Percentiles rank a stretch among this genome's conserved stretches.
Evolutionary conservation across 768 basidiomycete species (phyloP).

Genomic region (Boletus sp.): DNA sequence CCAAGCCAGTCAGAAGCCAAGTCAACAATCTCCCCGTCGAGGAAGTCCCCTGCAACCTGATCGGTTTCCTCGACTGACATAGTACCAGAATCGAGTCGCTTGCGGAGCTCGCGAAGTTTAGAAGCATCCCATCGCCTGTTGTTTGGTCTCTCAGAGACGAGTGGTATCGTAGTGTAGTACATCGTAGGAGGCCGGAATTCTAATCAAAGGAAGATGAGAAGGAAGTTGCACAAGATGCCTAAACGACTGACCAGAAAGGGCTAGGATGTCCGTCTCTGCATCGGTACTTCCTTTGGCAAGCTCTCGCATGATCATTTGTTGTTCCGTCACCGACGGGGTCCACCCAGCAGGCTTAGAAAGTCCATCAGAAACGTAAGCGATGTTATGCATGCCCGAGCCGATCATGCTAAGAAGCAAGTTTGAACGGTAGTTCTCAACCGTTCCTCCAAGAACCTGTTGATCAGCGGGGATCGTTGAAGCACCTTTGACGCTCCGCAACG

Average conservation of each 20-base stretch:
- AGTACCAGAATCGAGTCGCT: conserved; percentile 86
- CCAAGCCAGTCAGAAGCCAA: conserved; percentile 98
- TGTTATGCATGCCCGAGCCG: conserved; percentile 64
- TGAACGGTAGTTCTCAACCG: conserved; percentile 91
- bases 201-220: conserved; percentile 31
- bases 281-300: conserved; percentile 73
- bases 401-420: conserved; percentile 90
- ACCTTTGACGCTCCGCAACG: conserved; percentile 85
- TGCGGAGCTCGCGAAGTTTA: conserved; percentile 89
- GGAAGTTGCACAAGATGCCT: neutral
- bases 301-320: conserved; percentile 96
- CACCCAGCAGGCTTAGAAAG: conserved; percentile 61
- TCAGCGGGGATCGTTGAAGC: conserved; percentile 89
- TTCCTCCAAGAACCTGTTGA: conserved; percentile 88
- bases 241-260: conserved; percentile 69
- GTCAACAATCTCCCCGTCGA: conserved; percentile 93
- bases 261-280: conserved; percentile 80
- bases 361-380: conserved; percentile 53
- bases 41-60: conserved; percentile 81
- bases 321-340: conserved; percentile 79
- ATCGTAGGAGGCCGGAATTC: conserved; percentile 90
- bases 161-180: conserved; percentile 95
- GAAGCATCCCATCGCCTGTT: conserved; percentile 92
- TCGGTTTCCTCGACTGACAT: conserved; percentile 87
- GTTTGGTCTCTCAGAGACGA: conserved; percentile 79